Conservation (phyloP, 148 eudicot species). For the Pharnaceum exiguum region DNA sequence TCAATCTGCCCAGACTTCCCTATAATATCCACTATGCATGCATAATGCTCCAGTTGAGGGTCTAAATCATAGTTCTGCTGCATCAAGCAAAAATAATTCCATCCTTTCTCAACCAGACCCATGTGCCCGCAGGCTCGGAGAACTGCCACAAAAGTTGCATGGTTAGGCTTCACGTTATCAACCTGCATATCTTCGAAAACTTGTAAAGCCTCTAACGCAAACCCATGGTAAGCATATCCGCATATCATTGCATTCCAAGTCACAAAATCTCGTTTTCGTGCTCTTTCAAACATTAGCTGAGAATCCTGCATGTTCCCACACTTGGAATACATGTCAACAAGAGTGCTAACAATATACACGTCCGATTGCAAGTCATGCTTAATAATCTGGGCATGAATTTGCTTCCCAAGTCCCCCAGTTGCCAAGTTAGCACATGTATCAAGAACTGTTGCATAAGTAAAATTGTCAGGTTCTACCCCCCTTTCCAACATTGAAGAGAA, state of each 20-base stretch:
- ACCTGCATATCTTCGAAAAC: constrained; percentile 59
- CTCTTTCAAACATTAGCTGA: constrained; percentile 51
- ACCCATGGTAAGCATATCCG: constrained; percentile 88
- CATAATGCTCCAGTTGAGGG: constrained; percentile 78
- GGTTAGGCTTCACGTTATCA: constrained; percentile 64
- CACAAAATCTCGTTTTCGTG: constrained; percentile 59
- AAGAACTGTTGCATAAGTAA: constrained; percentile 87
- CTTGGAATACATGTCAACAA: constrained; percentile 93
- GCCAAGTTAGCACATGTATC: constrained; percentile 91
- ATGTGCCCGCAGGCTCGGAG: constrained; percentile 89
- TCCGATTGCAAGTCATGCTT: constrained; percentile 71
- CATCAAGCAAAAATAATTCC: constrained; percentile 62
- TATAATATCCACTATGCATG: constrained; percentile 81
- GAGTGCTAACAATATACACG: constrained; percentile 69
- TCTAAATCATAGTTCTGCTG: constrained; percentile 41
- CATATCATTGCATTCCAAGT: constrained; percentile 89
- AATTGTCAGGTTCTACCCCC: constrained; percentile 73
- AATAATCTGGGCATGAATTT: constrained; percentile 82
- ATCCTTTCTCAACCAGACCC: constrained; percentile 66
- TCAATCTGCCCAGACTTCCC: constrained; percentile 65
- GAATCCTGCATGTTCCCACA: constrained; percentile 84
- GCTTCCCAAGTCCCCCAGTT: constrained; percentile 73
- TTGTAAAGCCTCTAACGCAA: constrained; percentile 58
- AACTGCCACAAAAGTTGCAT: constrained; percentile 82
- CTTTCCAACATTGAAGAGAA: constrained; percentile 61